These are phyloP conservation scores for Tolypocladium guangdongense DNA, from an alignment of 2,329 filamentous ascomycete species.

Conservation along the genomic window DNA sequence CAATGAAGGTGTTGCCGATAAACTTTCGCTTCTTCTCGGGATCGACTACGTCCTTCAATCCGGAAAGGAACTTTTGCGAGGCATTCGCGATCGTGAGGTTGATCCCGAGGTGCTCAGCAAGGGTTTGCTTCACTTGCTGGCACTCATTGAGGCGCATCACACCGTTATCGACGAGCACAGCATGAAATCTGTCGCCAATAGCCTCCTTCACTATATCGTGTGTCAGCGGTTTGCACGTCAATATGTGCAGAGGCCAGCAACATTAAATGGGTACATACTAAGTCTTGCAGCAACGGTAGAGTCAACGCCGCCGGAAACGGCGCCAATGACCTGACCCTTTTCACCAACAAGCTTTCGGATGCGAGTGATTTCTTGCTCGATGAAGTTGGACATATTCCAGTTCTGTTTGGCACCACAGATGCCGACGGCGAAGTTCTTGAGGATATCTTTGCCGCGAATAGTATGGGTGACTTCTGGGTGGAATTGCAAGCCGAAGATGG, in stretches of 20 bases:
- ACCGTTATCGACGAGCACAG: conserved; percentile 73
- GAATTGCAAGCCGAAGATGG: conserved; percentile 66
- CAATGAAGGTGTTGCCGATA: conserved; percentile 60
- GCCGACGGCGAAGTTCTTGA: conserved; percentile 73
- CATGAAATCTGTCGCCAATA: conserved; percentile 50
- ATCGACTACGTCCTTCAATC: conserved; percentile 62
- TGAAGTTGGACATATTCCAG: conserved; percentile 82
- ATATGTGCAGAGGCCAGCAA: not conserved
- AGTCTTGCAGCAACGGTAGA: conserved; percentile 78
- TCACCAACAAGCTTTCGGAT: conserved; percentile 76
- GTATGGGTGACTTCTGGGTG: conserved; percentile 62
- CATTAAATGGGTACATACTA: not conserved
- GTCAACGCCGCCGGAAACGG: conserved; percentile 67
- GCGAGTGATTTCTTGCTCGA: conserved; percentile 66
- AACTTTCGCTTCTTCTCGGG: conserved; percentile 86
- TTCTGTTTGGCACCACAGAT: conserved; percentile 69
- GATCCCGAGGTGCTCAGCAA: conserved; percentile 72
- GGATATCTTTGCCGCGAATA: conserved; percentile 53
- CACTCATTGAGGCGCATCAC: conserved; percentile 78
- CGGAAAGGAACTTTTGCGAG: conserved; percentile 62
- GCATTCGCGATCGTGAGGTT: conserved; percentile 84
- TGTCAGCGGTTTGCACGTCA: not conserved
- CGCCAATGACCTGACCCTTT: conserved; percentile 64
- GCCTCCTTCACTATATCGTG: conserved; percentile 57
- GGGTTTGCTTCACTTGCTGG: conserved; percentile 66